These are phyloP conservation scores for Mariannaea sp. DNA, from an alignment of 2,329 filamentous ascomycete genomes.

Conservation along the genomic window DNA sequence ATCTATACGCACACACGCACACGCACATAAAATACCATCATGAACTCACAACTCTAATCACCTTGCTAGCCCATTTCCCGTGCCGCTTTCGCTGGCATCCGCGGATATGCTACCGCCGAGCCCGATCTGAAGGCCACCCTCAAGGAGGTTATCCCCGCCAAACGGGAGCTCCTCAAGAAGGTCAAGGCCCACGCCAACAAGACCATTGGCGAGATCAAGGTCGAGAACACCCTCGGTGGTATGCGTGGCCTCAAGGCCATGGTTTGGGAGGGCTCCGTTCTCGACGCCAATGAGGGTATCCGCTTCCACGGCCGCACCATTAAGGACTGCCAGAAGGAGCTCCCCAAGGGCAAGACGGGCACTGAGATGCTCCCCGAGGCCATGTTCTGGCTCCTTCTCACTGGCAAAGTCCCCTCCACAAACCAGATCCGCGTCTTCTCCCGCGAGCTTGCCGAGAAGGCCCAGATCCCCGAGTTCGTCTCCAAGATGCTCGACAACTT, in stretches of 20 bases:
- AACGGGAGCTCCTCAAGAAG: constrained; percentile 90
- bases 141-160: constrained; percentile 82
- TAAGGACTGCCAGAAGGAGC: constrained; percentile 92
- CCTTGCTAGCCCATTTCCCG: constrained; percentile 40
- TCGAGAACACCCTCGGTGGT: constrained; percentile 91
- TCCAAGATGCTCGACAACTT: constrained; percentile 88
- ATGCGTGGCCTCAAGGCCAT: constrained; percentile 98
- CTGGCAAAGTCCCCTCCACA: constrained; percentile 85
- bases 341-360: constrained; percentile 89
- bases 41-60: too few species aligned
- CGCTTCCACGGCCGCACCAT: constrained; percentile 98
- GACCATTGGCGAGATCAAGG: constrained; percentile 87
- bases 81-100: constrained; percentile 42
- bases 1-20: too few species aligned
- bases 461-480: constrained; percentile 80
- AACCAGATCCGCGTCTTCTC: constrained; percentile 82
- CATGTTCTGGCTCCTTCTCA: constrained; percentile 99
- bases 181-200: constrained; percentile 86
- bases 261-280: constrained; percentile 97
- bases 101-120: constrained; percentile 77
- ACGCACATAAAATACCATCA: too few species aligned
- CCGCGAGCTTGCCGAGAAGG: constrained; percentile 84
- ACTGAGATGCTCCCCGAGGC: constrained; percentile 98
- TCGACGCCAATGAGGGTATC: constrained; percentile 96
- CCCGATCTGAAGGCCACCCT: constrained; percentile 89